phyloP scores from a whole-genome alignment of 148 eudicot genomes.

The Pharnaceum exiguum region DNA sequence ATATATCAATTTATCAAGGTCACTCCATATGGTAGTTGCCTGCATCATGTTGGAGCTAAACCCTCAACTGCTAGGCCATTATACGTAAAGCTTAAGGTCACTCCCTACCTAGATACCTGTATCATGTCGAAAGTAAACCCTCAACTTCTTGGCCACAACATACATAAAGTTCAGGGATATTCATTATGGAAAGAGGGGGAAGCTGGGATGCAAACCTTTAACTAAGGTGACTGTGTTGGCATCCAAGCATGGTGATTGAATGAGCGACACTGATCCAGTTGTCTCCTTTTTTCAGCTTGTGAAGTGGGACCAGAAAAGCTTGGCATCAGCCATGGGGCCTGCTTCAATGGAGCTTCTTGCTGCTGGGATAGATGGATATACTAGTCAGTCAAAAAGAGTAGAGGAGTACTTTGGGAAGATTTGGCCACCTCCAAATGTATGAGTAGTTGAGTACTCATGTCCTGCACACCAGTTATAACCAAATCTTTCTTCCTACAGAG shows the following conservation, averaged over 20 bases:
- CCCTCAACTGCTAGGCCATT: no score
- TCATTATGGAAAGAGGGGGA: no score
- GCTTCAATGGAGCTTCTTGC: conserved; percentile 79
- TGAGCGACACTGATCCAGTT: conserved; percentile 4
- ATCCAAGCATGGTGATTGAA: background rate
- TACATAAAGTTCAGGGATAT: no score
- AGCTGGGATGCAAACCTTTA: no score
- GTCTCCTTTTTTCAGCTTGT: conserved; percentile 48
- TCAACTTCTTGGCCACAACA: no score
- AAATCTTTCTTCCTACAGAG: background rate
- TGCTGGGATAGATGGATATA: conserved; percentile 75
- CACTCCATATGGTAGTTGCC: no score
- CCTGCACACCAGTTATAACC: background rate
- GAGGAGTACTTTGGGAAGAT: conserved; percentile 87
- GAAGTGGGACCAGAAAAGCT: conserved; percentile 86
- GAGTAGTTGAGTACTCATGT: conserved; percentile 7
- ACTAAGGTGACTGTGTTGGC: background rate
- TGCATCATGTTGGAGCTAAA: no score
- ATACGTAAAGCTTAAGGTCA: no score
- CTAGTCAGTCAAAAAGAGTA: conserved; percentile 62
- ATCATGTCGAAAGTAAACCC: no score
- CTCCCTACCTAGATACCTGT: no score
- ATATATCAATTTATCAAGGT: no score
- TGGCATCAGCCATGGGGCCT: conserved; percentile 88
- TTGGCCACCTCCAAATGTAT: conserved; percentile 98